A percentile compares a stretch with the other conserved stretches of the same genome.
These are phyloP conservation scores for Suhomyces kilbournensis DNA, from an alignment of 805 yeast genomes.

Conservation along the genomic window DNA sequence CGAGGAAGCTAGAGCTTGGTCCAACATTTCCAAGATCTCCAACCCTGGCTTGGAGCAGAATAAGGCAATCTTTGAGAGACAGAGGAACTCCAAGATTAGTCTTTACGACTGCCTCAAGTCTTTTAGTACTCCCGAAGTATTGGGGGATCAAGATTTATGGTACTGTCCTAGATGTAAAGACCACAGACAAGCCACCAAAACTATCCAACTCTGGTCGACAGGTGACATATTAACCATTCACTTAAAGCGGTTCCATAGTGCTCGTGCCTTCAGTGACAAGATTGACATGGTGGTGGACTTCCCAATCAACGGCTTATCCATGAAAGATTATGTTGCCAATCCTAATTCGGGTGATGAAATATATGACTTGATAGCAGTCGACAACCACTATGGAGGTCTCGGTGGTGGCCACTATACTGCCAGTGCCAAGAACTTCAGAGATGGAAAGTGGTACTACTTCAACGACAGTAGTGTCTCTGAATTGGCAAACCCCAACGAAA, in stretches of 20 bases:
- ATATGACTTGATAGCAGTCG: slow-evolving; percentile 89
- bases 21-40: slow-evolving; percentile 35
- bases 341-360: slow-evolving; percentile 33
- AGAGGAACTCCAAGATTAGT: slow-evolving; percentile 45
- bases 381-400: slow-evolving; percentile 91
- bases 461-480: slow-evolving; percentile 77
- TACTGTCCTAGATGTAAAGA: slow-evolving; percentile 88
- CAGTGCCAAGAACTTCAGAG: slow-evolving; percentile 73
- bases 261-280: slow-evolving; percentile 82
- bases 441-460: slow-evolving; percentile 81
- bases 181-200: slow-evolving; percentile 86
- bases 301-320: slow-evolving; percentile 80
- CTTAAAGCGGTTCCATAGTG: slow-evolving; percentile 83
- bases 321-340: slow-evolving; percentile 53
- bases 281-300: slow-evolving; percentile 81
- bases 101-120: slow-evolving; percentile 70
- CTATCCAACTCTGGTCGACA: slow-evolving; percentile 87
- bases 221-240: slow-evolving; percentile 91
- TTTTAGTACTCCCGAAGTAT: slow-evolving; percentile 78
- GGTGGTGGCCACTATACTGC: slow-evolving; percentile 99
- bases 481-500: slow-evolving; percentile 53
- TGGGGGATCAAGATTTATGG: slow-evolving; percentile 90
- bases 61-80: slow-evolving; percentile 31
- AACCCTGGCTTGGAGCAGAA: slow-evolving; percentile 56
- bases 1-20: slow-evolving; percentile 55